A percentile compares a stretch with the other conserved stretches of the same genome.
Evolutionary conservation across 177 flowering plant genomes (phyloP).

Genomic region (Vitis hybrid): DNA sequence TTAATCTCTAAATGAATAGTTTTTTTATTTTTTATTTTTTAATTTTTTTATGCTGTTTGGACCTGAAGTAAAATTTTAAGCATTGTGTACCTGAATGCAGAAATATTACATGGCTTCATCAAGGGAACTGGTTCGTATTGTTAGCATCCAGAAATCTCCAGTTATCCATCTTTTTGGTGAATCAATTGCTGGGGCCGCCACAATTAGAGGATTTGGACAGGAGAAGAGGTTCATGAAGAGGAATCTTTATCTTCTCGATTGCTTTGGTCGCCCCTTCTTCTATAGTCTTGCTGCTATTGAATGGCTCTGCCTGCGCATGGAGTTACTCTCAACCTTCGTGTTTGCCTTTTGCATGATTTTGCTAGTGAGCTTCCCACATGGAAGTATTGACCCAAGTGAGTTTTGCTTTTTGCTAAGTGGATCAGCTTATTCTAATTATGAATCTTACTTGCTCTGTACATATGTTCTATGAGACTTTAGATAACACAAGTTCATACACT

Average conservation of each 20-base stretch:
- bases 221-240: conserved; percentile 94
- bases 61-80: too few relatives aligned
- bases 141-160: conserved; percentile 96
- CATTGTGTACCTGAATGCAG: conserved; percentile 41
- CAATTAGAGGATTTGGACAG: conserved; percentile 96
- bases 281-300: conserved; percentile 94
- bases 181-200: conserved; percentile 92
- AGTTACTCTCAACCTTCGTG: conserved; percentile 88
- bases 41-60: background rate
- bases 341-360: conserved; percentile 96
- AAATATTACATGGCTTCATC: conserved; percentile 99
- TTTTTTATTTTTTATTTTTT: too few relatives aligned
- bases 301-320: conserved; percentile 99
- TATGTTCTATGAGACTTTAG: too few relatives aligned
- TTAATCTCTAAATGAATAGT: too few relatives aligned
- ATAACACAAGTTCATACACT: too few relatives aligned
- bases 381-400: conserved; percentile 12
- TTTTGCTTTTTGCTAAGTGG: too few relatives aligned
- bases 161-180: conserved; percentile 92
- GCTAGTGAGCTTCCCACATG: conserved; percentile 95
- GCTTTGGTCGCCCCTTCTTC: conserved; percentile 92
- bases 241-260: conserved; percentile 91
- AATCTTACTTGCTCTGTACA: too few relatives aligned
- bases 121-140: conserved; percentile 92
- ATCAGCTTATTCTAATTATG: too few relatives aligned